Evolutionary conservation across 768 basidiomycete species (phyloP).

Genomic region (Lenzites betulinus): DNA sequence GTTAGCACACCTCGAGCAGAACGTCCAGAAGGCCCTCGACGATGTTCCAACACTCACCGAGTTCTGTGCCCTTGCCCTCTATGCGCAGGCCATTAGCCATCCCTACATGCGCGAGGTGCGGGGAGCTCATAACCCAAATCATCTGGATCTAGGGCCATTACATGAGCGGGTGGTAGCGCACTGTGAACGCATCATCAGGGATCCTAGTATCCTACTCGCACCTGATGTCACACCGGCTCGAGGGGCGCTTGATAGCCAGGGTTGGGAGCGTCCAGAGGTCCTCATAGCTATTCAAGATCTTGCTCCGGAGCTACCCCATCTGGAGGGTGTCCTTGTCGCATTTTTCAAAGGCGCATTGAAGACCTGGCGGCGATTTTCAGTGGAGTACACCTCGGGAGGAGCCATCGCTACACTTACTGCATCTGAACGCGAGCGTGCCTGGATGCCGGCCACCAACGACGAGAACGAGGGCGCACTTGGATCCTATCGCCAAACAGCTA

Average conservation of each 20-base stretch:
- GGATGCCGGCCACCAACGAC: constrained; percentile 32
- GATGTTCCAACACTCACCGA: constrained; percentile 24
- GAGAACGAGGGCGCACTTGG: constrained; percentile 33
- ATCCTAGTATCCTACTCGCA: constrained; percentile 26
- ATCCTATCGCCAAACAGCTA: neutral
- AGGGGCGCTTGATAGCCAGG: constrained; percentile 18
- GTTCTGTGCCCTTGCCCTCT: constrained; percentile 22
- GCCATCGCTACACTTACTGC: constrained; percentile 10
- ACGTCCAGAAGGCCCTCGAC: constrained; percentile 18
- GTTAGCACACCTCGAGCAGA: constrained; percentile 39
- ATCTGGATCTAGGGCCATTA: constrained; percentile 18
- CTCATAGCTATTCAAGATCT: constrained; percentile 17
- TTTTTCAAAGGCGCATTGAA: constrained; percentile 27
- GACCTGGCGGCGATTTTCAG: constrained; percentile 28
- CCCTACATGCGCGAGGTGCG: constrained; percentile 19
- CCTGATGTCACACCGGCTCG: constrained; percentile 4
- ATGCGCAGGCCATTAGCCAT: constrained; percentile 16
- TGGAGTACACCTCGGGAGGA: constrained; percentile 30
- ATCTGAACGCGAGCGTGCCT: constrained; percentile 7
- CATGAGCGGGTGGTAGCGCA: constrained; percentile 20
- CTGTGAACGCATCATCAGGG: constrained; percentile 19
- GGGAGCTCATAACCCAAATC: constrained; percentile 10
- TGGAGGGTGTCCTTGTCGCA: constrained; percentile 11
- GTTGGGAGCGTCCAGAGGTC: constrained; percentile 12
- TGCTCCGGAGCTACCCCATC: constrained; percentile 15